Conservation (phyloP, 257 asterid genomes). For the Misopates orontium region DNA sequence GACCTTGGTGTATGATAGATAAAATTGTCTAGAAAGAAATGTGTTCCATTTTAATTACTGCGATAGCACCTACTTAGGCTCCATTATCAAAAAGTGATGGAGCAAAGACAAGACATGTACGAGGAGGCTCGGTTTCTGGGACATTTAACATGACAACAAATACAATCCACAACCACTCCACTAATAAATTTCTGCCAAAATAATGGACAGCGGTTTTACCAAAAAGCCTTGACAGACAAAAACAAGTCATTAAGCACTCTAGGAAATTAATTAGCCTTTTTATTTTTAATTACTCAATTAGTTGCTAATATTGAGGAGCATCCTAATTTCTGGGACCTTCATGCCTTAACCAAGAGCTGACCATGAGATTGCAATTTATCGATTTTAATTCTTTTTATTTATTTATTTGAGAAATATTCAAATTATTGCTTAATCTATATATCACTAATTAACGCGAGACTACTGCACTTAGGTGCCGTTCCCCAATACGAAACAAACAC, state of each 20-base stretch:
- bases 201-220: conserved; percentile 27
- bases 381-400: background rate
- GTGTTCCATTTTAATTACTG: conserved; percentile 1
- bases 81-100: conserved; percentile 19
- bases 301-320: conserved; percentile 49
- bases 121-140: conserved; percentile 57
- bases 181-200: conserved; percentile 34
- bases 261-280: conserved; percentile 31
- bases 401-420: background rate
- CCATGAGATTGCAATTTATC: conserved; percentile 20
- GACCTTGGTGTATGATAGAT: background rate
- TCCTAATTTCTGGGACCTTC: conserved; percentile 27
- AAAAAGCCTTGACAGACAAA: conserved; percentile 41
- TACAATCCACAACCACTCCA: conserved; percentile 56
- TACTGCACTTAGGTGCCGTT: background rate
- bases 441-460: no score
- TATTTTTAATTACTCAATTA: conserved; percentile 12
- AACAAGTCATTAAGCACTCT: conserved; percentile 56
- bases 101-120: conserved; percentile 53
- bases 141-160: conserved; percentile 48
- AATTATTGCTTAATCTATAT: background rate
- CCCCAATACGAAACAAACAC: background rate
- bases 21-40: background rate
- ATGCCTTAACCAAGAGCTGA: conserved; percentile 32
- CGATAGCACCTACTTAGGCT: no score